These are phyloP conservation scores for Jamesozyma hellenica DNA, from an alignment of 805 yeast genomes.

Conservation along the genomic window DNA sequence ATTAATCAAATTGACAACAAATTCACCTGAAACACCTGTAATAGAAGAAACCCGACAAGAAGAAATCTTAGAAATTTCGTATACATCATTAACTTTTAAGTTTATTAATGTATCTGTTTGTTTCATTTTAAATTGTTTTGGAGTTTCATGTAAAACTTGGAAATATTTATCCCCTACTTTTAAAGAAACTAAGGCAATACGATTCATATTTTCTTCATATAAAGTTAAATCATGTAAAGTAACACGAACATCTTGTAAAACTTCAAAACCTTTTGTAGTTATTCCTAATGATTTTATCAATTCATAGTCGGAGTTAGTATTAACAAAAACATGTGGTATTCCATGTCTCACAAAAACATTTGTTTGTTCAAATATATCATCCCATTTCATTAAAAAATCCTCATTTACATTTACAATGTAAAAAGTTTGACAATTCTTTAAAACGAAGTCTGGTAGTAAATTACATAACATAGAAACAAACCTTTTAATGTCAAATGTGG, in stretches of 20 bases:
- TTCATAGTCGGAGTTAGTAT: constrained; percentile 38
- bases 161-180: constrained; percentile 62
- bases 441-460: constrained; percentile 43
- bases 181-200: constrained; percentile 49
- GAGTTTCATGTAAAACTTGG: constrained; percentile 42
- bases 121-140: constrained; percentile 32
- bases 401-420: constrained; percentile 39
- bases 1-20: constrained; percentile 35
- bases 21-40: constrained; percentile 42
- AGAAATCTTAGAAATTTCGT: constrained; percentile 32
- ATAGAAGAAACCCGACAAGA: constrained; percentile 33
- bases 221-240: constrained; percentile 42
- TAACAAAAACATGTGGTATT: constrained; percentile 33
- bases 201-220: constrained; percentile 39
- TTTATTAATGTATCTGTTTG: constrained; percentile 27
- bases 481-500: constrained; percentile 14
- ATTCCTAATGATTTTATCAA: constrained; percentile 38
- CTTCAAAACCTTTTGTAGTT: constrained; percentile 33
- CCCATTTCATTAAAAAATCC: constrained; percentile 18
- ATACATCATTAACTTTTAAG: constrained; percentile 36
- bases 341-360: constrained; percentile 20
- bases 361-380: constrained; percentile 16
- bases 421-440: constrained; percentile 42
- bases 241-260: constrained; percentile 42
- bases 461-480: constrained; percentile 28